Evolutionary conservation across 768 basidiomycete species (phyloP).

Genomic region (Boletales sp.): DNA sequence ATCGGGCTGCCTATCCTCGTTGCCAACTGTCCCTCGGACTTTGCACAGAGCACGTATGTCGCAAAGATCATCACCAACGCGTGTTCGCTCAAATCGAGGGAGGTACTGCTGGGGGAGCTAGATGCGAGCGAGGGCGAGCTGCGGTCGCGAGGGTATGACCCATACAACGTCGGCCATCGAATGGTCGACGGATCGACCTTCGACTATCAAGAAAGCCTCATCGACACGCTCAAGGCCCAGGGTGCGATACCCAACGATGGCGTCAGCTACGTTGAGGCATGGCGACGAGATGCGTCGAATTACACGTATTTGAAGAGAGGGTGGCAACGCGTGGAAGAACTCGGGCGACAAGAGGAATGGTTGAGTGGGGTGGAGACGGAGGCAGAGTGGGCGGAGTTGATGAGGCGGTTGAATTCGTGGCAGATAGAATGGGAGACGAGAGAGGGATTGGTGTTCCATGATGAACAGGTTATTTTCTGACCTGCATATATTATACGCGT

Average conservation of each 20-base stretch:
- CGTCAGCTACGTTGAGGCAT: conserved; percentile 45
- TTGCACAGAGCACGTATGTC: conserved; percentile 43
- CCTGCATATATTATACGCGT: too few relatives aligned
- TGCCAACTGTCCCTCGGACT: conserved; percentile 33
- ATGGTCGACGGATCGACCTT: conserved; percentile 13
- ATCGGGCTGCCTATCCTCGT: conserved; percentile 49
- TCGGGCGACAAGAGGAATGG: conserved; percentile 40
- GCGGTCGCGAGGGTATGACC: conserved; percentile 38
- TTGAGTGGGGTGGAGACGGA: conserved; percentile 46
- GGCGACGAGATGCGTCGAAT: conserved; percentile 38
- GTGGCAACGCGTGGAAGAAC: conserved; percentile 45
- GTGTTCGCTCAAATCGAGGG: conserved; percentile 34
- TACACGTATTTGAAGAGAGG: conserved; percentile 35
- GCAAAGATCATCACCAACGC: conserved; percentile 43
- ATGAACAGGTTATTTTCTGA: conserved; percentile 8
- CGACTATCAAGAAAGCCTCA: conserved; percentile 39
- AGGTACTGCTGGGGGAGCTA: too few relatives aligned
- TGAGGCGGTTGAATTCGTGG: conserved; percentile 46
- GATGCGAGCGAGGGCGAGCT: conserved; percentile 28
- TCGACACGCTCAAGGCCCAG: conserved; percentile 4
- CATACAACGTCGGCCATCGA: conserved; percentile 46
- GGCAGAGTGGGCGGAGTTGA: conserved; percentile 48
- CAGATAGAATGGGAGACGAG: conserved; percentile 49
- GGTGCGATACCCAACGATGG: conserved; percentile 27
- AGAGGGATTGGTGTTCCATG: conserved; percentile 10